Conservation (phyloP, 2,329 filamentous ascomycete genomes). For the Pezicula rhizophila region DNA sequence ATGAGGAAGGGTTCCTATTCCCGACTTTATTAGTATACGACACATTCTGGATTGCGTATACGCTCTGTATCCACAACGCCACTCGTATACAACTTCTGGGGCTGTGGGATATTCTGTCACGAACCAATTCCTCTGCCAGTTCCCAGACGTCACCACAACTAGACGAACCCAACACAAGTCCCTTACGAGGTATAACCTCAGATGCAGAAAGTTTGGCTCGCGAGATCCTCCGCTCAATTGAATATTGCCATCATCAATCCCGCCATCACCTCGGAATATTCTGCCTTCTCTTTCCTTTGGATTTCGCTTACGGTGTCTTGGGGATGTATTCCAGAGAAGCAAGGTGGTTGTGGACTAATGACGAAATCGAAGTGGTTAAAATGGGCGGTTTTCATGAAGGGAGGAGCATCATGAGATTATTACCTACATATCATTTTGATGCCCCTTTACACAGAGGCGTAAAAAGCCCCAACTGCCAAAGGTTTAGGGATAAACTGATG, state of each 20-base stretch:
- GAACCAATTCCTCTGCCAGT: background rate
- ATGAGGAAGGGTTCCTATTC: conserved; percentile 4
- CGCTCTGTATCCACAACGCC: conserved; percentile 2
- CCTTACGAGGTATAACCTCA: conserved; percentile 9
- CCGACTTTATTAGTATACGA: conserved; percentile 4
- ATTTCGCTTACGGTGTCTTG: conserved; percentile 9
- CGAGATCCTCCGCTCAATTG: conserved; percentile 10
- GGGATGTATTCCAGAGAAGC: conserved; percentile 6
- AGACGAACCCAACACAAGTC: background rate
- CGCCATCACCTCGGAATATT: conserved; percentile 7
- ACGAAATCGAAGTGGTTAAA: background rate
- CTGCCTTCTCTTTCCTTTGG: conserved; percentile 3
- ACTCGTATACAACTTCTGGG: conserved; percentile 3
- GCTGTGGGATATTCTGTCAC: background rate
- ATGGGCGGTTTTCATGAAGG: background rate
- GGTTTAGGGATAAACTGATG: too few species aligned
- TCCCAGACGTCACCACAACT: background rate
- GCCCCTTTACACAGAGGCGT: background rate
- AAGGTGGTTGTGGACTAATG: conserved; percentile 3
- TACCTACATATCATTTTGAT: background rate
- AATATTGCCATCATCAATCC: conserved; percentile 5
- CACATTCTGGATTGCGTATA: conserved; percentile 1
- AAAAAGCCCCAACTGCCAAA: background rate
- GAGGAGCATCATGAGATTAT: background rate
- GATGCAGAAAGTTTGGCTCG: conserved; percentile 4